These are phyloP conservation scores for Kazachstania viticola DNA, from an alignment of 805 yeast genomes.

Conservation along the genomic window DNA sequence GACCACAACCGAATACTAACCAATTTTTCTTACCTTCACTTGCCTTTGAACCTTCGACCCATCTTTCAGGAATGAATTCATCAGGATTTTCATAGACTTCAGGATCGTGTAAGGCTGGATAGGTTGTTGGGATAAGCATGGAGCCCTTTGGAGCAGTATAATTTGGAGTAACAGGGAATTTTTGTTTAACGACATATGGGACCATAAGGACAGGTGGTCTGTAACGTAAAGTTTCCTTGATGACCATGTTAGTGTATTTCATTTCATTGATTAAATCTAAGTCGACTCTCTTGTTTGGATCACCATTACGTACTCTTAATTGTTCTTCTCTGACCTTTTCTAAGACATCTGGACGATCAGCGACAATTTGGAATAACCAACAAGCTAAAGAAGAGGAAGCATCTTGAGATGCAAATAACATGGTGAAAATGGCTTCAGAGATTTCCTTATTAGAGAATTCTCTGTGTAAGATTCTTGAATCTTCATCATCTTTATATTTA, in stretches of 20 bases:
- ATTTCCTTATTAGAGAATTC: slow-evolving; percentile 85
- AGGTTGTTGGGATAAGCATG: slow-evolving; percentile 91
- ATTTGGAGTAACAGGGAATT: slow-evolving; percentile 68
- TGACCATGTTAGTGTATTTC: slow-evolving; percentile 83
- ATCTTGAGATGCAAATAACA: slow-evolving; percentile 94
- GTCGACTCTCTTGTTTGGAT: slow-evolving; percentile 48
- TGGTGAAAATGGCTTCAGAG: slow-evolving; percentile 93
- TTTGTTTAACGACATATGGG: slow-evolving; percentile 84
- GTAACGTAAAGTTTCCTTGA: slow-evolving; percentile 83
- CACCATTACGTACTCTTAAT: slow-evolving; percentile 66
- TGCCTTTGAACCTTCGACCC: slow-evolving; percentile 72
- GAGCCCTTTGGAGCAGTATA: slow-evolving; percentile 95
- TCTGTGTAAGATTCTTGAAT: slow-evolving; percentile 53
- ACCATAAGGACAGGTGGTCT: slow-evolving; percentile 98
- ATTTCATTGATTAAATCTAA: slow-evolving; percentile 73
- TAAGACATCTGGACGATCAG: slow-evolving; percentile 89
- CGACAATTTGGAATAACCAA: slow-evolving; percentile 93
- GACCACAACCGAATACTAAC: slow-evolving; percentile 95
- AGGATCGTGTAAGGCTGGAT: slow-evolving; percentile 95
- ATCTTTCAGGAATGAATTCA: slow-evolving; percentile 89
- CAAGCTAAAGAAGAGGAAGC: slow-evolving; percentile 95
- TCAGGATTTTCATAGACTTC: slow-evolving; percentile 94
- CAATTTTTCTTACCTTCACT: slow-evolving; percentile 75
- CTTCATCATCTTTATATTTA: slow-evolving; percentile 34
- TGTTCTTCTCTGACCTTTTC: slow-evolving; percentile 87